Base-by-base conservation (phyloP, 306 rosid species). In the Dicorynia guianensis region DNA sequence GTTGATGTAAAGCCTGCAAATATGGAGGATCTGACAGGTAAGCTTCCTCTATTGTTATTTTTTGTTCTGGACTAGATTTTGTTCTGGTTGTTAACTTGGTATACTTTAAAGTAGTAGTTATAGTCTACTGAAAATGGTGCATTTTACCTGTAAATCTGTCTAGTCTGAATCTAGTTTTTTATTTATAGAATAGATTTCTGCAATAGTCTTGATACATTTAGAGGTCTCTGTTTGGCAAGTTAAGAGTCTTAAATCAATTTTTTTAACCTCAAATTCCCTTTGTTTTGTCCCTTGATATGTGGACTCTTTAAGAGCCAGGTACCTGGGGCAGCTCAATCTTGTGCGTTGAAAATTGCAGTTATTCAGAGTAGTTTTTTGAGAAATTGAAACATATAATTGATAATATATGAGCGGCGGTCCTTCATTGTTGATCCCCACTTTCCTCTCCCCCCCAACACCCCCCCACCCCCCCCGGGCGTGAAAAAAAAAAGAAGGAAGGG, bases 11-110 rank as follows among this genome's bases (percentile, higher is more conserved):
- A 96, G 86, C 99, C 99, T 75, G 82, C 99, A 79, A 93, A 93
- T 86, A 96, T 96, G 99, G 99, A 93, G 75, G 99, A 96, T 87
- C 94, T 96, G 67, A 96, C 98, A 66, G 99, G 99, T 96, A 84
- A 68, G 79, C 43, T 59, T 9, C 17, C 11, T 0, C 34, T 15
- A 3, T 8, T 38, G 10, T 49, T 5, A 5, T 13, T 14, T 49
- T 49, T 49, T 5, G 4, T 58, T 17, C 40, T 15, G 42, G 50
- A 38, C 19, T 50, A n/a, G 9, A 46, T 46, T 7, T 7, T 11
- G n/a, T 46, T 46, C 1, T 8, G 50, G 14, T 46, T 10, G 50
- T 7, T 46, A 3, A 2, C 13, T 46, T 25, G 30, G 30, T 25
- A 25, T 25, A 11, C 0, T 8, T 1, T 8, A 46, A 46, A 46